phyloP scores from a whole-genome alignment of 768 basidiomycete genomes.

The Mrakia frigida region DNA sequence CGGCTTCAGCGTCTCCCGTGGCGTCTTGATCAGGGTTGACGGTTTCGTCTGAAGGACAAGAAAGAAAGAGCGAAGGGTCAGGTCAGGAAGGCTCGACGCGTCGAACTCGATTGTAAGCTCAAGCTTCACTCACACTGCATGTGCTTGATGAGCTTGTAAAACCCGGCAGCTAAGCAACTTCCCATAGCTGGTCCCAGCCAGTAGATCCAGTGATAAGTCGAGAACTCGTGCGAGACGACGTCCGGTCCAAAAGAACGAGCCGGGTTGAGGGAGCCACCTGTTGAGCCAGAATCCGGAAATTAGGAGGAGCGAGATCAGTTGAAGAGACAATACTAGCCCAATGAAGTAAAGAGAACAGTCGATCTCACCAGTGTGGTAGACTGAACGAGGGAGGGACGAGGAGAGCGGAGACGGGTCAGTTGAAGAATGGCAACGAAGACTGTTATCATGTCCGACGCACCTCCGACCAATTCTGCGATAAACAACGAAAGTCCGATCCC shows the following conservation, averaged over 20 bases:
- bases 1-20: neutral
- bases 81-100: neutral
- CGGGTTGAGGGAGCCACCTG: constrained; percentile 23
- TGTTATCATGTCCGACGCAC: no score
- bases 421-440: no score
- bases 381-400: neutral
- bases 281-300: no score
- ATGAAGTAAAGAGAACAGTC: neutral
- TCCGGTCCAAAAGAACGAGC: constrained; percentile 19
- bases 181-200: constrained; percentile 23
- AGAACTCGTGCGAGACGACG: constrained; percentile 9
- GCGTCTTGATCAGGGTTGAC: constrained; percentile 14
- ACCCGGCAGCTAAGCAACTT: constrained; percentile 3
- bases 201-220: constrained; percentile 29
- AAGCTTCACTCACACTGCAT: neutral
- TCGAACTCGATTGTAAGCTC: neutral
- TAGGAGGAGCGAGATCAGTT: neutral
- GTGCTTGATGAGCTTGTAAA: constrained; percentile 11
- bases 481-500: constrained; percentile 46
- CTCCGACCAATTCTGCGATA: constrained; percentile 33
- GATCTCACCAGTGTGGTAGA: neutral
- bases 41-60: neutral
- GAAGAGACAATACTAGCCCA: no score
- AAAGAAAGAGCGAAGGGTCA: neutral
- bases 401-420: neutral